Evolutionary conservation across 1,139 yeast genomes (phyloP), one percentile per base, ranked within the genome.

Genomic region (Blastobotrys raffinosifermentans): DNA sequence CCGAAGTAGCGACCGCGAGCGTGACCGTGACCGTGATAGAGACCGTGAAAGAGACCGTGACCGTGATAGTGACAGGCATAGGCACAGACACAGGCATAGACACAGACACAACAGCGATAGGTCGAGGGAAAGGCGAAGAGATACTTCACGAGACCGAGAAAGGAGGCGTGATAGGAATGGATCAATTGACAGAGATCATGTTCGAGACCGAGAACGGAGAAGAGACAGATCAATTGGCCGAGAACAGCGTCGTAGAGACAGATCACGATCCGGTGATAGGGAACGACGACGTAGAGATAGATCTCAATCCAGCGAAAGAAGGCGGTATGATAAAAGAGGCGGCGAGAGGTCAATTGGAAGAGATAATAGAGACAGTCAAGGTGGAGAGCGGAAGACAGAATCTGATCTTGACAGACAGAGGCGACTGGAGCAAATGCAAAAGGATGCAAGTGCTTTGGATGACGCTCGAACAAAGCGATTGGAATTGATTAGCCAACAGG

Each of bases 361-460:
- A 4, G 26, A 23, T 10, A 11, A 31, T 8, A 27, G 41, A 13
- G 25, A 31, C 15, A 15, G 34, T n/a, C 19, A 26, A 13, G n/a
- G 20, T 4, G 33, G 34, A 13, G 38, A 37, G 29, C 29, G 45
- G 14, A 30, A 39, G 15, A 8, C 20, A 13, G 15, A 21, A 16
- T 15, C 19, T 13, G 43, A 26, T 11, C 32, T 31, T 16, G 36
- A 31, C 21, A 19, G 31, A 10, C 32, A 21, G 15, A 36, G 30
- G 15, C 26, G 35, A 16, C 31, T 38, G 13, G 35, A 30, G 6
- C 39, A 38, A 20, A 39, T 40, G 51, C 72, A 77, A 51, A 73
- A 67, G 29, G 61, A 76, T 50, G 74, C 75, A 49, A 75, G 75
- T 27, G 89, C 80, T 47, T 80, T 83, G 55, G 75, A 71, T 37